Evolutionary conservation across 2,329 filamentous ascomycete genomes (phyloP).

Genomic region (Alternaria dauci): DNA sequence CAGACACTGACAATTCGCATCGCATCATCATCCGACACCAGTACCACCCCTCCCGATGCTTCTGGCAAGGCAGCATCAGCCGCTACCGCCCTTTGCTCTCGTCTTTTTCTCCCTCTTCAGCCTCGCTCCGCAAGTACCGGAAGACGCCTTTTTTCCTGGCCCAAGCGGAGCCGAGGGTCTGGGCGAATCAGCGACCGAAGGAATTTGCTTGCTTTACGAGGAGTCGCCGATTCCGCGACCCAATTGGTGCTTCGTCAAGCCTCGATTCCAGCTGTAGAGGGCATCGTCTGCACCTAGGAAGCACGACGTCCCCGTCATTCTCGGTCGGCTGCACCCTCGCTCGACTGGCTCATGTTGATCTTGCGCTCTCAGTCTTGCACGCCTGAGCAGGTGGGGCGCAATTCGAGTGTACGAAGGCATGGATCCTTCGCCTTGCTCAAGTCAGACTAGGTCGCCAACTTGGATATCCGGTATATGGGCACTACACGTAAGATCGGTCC

Average conservation of each 20-base stretch:
- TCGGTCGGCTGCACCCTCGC: constrained; percentile 20
- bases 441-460: constrained; percentile 27
- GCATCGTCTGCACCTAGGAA: constrained; percentile 23
- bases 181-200: constrained; percentile 39
- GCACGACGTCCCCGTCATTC: constrained; percentile 16
- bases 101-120: constrained; percentile 33
- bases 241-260: constrained; percentile 34
- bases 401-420: constrained; percentile 25
- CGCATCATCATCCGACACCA: constrained; percentile 19
- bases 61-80: constrained; percentile 27
- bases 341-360: constrained; percentile 10
- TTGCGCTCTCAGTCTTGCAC: constrained; percentile 29
- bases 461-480: constrained; percentile 36
- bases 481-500: constrained; percentile 44
- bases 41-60: constrained; percentile 13
- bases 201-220: constrained; percentile 40
- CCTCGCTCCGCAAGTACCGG: constrained; percentile 40
- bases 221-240: constrained; percentile 36
- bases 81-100: constrained; percentile 15
- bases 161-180: constrained; percentile 35
- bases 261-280: constrained; percentile 25
- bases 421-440: constrained; percentile 24
- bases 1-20: constrained; percentile 5
- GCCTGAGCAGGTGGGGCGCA: constrained; percentile 22
- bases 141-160: constrained; percentile 33